Percentiles rank a stretch among this genome's conserved stretches.
Conservation (phyloP, 805 yeast species). For the Zygosaccharomyces pseudorouxii region DNA sequence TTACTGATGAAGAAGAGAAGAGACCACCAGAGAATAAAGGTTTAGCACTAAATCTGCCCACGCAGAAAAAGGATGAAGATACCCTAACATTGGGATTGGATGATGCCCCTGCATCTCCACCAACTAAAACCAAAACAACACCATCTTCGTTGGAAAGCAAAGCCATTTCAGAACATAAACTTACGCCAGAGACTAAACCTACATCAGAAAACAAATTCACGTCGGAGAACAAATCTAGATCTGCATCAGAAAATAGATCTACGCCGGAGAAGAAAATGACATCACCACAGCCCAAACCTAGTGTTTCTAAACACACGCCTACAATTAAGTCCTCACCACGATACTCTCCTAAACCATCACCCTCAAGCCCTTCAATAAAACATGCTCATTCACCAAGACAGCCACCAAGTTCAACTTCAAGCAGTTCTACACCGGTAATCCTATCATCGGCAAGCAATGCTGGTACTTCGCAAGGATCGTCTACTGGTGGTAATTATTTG, state of each 20-base stretch:
- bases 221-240: neutral
- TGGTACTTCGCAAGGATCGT: neutral
- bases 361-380: neutral
- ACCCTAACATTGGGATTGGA: slow-evolving; percentile 13
- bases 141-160: neutral
- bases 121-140: neutral
- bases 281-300: neutral
- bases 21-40: slow-evolving; percentile 4
- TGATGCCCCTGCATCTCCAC: neutral
- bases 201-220: neutral
- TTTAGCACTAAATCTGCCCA: slow-evolving; percentile 11
- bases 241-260: neutral
- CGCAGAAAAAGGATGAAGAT: slow-evolving; percentile 11
- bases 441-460: neutral
- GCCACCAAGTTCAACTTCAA: neutral
- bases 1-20: neutral
- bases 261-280: neutral
- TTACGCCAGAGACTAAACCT: neutral
- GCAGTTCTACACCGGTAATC: neutral
- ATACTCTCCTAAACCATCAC: neutral
- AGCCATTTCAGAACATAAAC: no score
- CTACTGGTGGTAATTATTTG: neutral
- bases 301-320: neutral
- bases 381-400: neutral
- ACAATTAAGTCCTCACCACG: neutral